Evolutionary conservation across 768 basidiomycete species (phyloP).

Genomic region (Boletus bicolor): DNA sequence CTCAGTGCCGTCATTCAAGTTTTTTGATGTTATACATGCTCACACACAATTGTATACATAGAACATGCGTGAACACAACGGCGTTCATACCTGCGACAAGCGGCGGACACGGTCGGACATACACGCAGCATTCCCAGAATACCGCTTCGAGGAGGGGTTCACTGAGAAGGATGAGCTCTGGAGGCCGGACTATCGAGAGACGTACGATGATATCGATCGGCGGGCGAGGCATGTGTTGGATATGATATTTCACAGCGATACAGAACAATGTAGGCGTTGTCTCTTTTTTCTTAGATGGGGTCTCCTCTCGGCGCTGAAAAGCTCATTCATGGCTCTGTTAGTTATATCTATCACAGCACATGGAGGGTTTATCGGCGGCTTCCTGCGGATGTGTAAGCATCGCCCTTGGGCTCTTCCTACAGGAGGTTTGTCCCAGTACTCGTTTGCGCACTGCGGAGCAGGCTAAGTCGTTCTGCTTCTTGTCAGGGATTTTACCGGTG

Average conservation of each 20-base stretch:
- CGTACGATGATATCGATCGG: constrained; percentile 30
- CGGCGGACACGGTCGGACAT: constrained; percentile 53
- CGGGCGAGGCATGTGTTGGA: constrained; percentile 56
- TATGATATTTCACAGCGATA: constrained; percentile 45
- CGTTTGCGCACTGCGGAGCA: too few relatives aligned
- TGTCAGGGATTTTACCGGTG: constrained; percentile 26
- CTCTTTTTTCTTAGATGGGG: neutral
- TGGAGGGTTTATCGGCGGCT: constrained; percentile 57
- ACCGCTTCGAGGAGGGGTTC: constrained; percentile 53
- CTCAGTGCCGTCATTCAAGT: neutral
- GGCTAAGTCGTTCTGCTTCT: neutral
- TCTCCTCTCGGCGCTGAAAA: neutral
- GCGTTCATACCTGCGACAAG: constrained; percentile 71
- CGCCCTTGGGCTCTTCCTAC: constrained; percentile 48
- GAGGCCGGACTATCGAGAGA: constrained; percentile 30
- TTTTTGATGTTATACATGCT: neutral
- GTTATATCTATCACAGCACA: constrained; percentile 69
- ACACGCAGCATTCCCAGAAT: constrained; percentile 35
- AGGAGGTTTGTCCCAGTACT: constrained; percentile 50
- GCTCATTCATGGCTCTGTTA: constrained; percentile 20
- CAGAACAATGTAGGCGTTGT: constrained; percentile 41
- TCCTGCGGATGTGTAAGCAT: constrained; percentile 47
- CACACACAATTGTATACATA: constrained; percentile 19
- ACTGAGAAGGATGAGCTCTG: constrained; percentile 63
- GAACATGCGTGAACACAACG: constrained; percentile 64